A percentile compares a stretch with the other conserved stretches of the same genome.
Conservation (phyloP, 2,329 filamentous ascomycete genomes). For the Canariomyces notabilis region DNA sequence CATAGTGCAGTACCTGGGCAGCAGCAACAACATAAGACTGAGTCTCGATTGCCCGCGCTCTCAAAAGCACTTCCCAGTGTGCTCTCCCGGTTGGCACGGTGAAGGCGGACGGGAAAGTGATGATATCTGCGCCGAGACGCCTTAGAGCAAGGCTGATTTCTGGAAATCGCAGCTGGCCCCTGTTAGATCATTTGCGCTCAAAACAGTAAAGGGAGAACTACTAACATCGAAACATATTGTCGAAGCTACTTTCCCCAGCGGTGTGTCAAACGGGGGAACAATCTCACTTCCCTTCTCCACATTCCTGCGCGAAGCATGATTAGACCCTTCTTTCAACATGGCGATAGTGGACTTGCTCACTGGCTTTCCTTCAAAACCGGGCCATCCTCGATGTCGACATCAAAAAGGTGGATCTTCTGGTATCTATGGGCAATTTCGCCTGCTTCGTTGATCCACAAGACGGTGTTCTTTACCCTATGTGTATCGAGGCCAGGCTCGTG, state of each 20-base stretch:
- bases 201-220: constrained; percentile 43
- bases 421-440: constrained; percentile 51
- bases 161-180: constrained; percentile 22
- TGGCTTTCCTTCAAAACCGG: constrained; percentile 26
- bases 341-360: constrained; percentile 6
- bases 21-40: constrained; percentile 84
- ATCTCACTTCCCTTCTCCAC: constrained; percentile 65
- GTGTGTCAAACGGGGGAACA: constrained; percentile 64
- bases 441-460: constrained; percentile 45
- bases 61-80: constrained; percentile 78
- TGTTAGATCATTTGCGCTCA: background rate
- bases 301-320: constrained; percentile 33
- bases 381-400: constrained; percentile 45
- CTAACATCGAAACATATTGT: constrained; percentile 89
- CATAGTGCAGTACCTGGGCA: constrained; percentile 51
- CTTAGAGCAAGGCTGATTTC: constrained; percentile 30
- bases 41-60: constrained; percentile 80
- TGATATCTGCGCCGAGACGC: constrained; percentile 56
- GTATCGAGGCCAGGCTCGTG: constrained; percentile 56
- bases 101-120: constrained; percentile 87
- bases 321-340: background rate
- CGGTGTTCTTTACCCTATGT: constrained; percentile 46
- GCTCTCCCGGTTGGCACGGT: constrained; percentile 78
- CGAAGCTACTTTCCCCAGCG: constrained; percentile 69
- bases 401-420: constrained; percentile 89